A percentile compares a stretch with the other conserved stretches of the same genome.
Conservation (phyloP, 495 filamentous ascomycete genomes). For the Neurospora africana region DNA sequence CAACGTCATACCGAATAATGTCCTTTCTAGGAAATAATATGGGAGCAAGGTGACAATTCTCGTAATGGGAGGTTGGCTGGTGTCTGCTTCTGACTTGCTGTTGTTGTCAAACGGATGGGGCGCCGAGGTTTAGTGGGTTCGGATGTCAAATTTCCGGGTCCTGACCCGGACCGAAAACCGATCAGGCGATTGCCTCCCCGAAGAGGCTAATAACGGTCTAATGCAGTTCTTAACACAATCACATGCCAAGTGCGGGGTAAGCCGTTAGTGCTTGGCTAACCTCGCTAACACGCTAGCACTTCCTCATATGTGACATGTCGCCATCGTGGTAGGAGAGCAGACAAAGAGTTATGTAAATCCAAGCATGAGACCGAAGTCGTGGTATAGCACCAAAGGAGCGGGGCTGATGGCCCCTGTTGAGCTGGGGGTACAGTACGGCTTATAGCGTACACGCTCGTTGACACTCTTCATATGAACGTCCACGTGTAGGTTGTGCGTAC, state of each 20-base stretch:
- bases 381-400: not conserved
- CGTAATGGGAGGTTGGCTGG: not conserved
- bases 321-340: not conserved
- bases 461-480: not conserved
- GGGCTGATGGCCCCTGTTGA: not conserved
- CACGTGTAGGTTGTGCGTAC: not conserved
- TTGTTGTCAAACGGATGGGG: not conserved
- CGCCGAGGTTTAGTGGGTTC: not conserved
- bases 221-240: not conserved
- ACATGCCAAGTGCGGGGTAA: not conserved
- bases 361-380: not conserved
- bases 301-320: not conserved
- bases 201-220: not conserved
- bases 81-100: not conserved
- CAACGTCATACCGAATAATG: constrained; percentile 29
- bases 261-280: not conserved
- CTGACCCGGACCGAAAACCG: not conserved
- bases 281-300: not conserved
- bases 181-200: not conserved
- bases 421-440: not conserved
- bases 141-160: not conserved
- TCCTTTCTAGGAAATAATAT: not conserved
- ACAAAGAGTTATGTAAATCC: not conserved
- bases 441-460: not conserved
- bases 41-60: not conserved